Conservation (phyloP, 768 basidiomycete species). For the Panaeolus papilionaceus region DNA sequence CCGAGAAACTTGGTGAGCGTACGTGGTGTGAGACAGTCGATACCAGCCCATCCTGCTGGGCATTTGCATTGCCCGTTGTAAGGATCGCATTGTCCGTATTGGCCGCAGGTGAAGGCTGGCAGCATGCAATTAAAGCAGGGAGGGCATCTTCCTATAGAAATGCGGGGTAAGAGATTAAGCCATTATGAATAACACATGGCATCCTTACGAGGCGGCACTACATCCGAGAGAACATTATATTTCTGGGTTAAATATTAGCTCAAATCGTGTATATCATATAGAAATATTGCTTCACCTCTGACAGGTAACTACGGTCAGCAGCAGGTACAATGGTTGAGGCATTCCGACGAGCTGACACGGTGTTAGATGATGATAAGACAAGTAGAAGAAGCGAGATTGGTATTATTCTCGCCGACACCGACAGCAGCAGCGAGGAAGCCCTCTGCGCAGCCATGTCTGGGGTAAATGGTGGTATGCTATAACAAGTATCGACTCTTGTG, state of each 20-base stretch:
- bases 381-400: constrained; percentile 11
- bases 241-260: constrained; percentile 20
- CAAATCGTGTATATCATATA: neutral
- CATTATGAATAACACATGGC: neutral
- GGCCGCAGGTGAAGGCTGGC: constrained; percentile 90
- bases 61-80: constrained; percentile 98
- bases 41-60: constrained; percentile 96
- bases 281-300: constrained; percentile 16
- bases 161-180: constrained; percentile 4
- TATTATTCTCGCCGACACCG: constrained; percentile 2
- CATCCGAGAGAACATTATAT: constrained; percentile 25
- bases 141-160: constrained; percentile 64
- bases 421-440: constrained; percentile 8
- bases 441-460: constrained; percentile 11
- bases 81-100: constrained; percentile 88
- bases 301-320: constrained; percentile 24
- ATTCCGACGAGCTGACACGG: constrained; percentile 11
- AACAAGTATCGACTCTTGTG: constrained; percentile 19
- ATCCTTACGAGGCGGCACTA: constrained; percentile 26
- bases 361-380: neutral
- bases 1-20: constrained; percentile 36
- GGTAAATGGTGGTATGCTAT: constrained; percentile 11
- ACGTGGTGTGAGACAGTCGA: constrained; percentile 94
- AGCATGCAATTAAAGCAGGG: constrained; percentile 97
- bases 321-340: neutral